A percentile compares a stretch with the other conserved stretches of the same genome.
These are phyloP conservation scores for Phytophthora lateralis DNA, from an alignment of 352 stramenopile genomes.

Conservation along the genomic window DNA sequence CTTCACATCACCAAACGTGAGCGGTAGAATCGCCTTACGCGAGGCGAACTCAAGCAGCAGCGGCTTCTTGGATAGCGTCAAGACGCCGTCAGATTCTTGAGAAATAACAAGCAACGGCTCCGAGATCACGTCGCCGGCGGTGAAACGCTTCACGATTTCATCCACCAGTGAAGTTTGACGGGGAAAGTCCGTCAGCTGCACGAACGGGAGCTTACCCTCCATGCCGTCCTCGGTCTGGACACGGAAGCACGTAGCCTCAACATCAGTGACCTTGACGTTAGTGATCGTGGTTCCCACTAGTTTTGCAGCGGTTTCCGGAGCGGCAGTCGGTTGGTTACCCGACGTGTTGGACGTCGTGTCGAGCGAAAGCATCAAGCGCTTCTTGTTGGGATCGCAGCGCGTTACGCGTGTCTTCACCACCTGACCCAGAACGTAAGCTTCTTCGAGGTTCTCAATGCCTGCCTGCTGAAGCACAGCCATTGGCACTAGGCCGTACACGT, in stretches of 20 bases:
- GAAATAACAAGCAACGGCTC: conserved; percentile 74
- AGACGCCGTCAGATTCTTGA: conserved; percentile 65
- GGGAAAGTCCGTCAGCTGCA: conserved; percentile 88
- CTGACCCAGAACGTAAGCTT: conserved; percentile 88
- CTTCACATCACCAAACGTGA: conserved; percentile 64
- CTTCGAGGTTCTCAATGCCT: conserved; percentile 82
- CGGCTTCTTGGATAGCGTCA: conserved; percentile 87
- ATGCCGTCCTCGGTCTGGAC: conserved; percentile 79
- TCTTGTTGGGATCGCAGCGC: conserved; percentile 73
- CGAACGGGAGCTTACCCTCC: conserved; percentile 76
- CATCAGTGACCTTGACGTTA: conserved; percentile 71
- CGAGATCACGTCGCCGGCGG: conserved; percentile 53
- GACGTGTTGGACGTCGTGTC: conserved; percentile 48
- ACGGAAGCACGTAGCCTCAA: conserved; percentile 70
- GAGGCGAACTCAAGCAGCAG: conserved; percentile 62
- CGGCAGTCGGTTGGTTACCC: conserved; percentile 14
- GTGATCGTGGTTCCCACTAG: conserved; percentile 63
- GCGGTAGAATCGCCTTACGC: conserved; percentile 47
- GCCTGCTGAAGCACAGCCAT: conserved; percentile 83
- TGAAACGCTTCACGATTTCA: conserved; percentile 59
- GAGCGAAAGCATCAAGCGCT: conserved; percentile 89
- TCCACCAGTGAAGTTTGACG: conserved; percentile 80
- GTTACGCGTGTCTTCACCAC: conserved; percentile 85
- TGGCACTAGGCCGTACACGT: conserved; percentile 93
- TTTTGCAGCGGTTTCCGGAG: conserved; percentile 27